Conservation (phyloP, 768 basidiomycete genomes). For the Holtermannia corniformis region DNA sequence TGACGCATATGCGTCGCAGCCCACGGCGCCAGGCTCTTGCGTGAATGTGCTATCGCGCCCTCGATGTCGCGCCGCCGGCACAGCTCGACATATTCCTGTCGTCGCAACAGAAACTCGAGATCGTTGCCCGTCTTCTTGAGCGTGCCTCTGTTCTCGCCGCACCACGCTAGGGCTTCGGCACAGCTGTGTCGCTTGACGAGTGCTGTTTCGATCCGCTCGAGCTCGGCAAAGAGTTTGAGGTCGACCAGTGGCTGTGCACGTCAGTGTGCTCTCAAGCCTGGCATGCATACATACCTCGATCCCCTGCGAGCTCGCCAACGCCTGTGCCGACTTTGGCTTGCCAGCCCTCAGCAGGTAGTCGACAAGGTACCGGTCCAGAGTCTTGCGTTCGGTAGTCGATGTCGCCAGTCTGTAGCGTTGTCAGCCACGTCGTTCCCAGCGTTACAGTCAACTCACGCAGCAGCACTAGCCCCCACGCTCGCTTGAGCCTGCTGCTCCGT, state of each 20-base stretch:
- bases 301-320: conserved; percentile 62
- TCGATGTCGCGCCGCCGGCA: conserved; percentile 54
- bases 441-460: not conserved
- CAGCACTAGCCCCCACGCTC: not conserved
- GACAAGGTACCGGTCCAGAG: conserved; percentile 75
- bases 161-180: conserved; percentile 86
- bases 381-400: conserved; percentile 8
- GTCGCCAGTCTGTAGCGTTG: not conserved
- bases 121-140: conserved; percentile 91
- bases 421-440: not conserved
- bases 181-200: conserved; percentile 61
- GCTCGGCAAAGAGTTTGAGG: conserved; percentile 81
- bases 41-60: conserved; percentile 75
- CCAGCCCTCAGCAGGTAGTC: conserved; percentile 83
- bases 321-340: conserved; percentile 63
- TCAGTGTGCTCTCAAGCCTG: no score
- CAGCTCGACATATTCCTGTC: conserved; percentile 95
- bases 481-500: not conserved
- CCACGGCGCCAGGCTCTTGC: conserved; percentile 73
- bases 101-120: conserved; percentile 87
- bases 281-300: conserved; percentile 72
- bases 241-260: conserved; percentile 77
- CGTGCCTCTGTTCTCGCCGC: conserved; percentile 86
- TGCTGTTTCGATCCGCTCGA: conserved; percentile 73
- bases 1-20: conserved; percentile 63